Conservation (phyloP, 1,284 basidiomycete genomes). For the Wallemia mellicola region DNA sequence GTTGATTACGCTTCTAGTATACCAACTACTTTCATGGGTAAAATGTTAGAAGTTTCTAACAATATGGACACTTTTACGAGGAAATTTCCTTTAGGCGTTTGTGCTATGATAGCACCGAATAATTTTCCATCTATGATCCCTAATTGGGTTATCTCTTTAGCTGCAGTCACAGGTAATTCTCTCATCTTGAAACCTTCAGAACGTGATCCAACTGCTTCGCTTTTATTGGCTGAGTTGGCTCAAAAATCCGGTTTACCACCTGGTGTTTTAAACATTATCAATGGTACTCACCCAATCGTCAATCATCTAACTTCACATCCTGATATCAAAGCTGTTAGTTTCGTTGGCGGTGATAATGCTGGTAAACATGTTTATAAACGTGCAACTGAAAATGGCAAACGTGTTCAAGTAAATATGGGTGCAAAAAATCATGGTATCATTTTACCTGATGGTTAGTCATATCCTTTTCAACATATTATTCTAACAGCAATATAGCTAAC, state of each 20-base stretch:
- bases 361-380: slow-evolving; percentile 80
- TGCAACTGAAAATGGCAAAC: slow-evolving; percentile 58
- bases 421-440: slow-evolving; percentile 89
- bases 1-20: slow-evolving; percentile 65
- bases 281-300: slow-evolving; percentile 64
- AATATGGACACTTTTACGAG: slow-evolving; percentile 90
- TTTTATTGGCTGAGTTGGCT: slow-evolving; percentile 65
- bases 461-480: too few relatives aligned
- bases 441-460: slow-evolving; percentile 91
- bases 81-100: slow-evolving; percentile 44
- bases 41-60: slow-evolving; percentile 77
- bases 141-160: slow-evolving; percentile 17
- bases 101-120: slow-evolving; percentile 36
- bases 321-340: slow-evolving; percentile 71
- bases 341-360: slow-evolving; percentile 84
- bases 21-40: slow-evolving; percentile 54
- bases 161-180: slow-evolving; percentile 72
- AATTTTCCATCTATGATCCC: slow-evolving; percentile 56
- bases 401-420: slow-evolving; percentile 81
- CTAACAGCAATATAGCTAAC: too few relatives aligned
- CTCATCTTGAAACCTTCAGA: slow-evolving; percentile 86
- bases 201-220: slow-evolving; percentile 79
- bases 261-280: slow-evolving; percentile 25
- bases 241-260: slow-evolving; percentile 10
- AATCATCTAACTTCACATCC: slow-evolving; percentile 84